Percentiles rank a stretch among this genome's conserved stretches.
Evolutionary conservation across 2,329 filamentous ascomycete genomes (phyloP).

Genomic region (Xylaria multiplex): DNA sequence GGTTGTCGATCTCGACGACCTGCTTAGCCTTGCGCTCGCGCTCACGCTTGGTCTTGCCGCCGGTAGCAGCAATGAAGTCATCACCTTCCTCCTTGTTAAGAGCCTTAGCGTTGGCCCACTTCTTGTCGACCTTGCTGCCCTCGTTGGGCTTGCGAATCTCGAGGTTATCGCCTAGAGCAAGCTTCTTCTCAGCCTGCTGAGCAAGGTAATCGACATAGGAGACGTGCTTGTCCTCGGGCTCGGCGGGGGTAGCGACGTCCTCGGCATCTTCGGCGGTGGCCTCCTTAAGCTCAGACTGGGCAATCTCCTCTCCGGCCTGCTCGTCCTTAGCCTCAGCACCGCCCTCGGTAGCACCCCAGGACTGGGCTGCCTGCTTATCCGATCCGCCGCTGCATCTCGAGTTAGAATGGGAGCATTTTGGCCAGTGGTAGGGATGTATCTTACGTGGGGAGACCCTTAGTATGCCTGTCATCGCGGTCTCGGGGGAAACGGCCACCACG

Average conservation of each 20-base stretch:
- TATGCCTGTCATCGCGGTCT: constrained; percentile 67
- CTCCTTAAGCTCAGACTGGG: constrained; percentile 84
- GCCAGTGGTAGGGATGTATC: constrained; percentile 37
- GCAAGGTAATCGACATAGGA: constrained; percentile 90
- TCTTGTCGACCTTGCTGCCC: constrained; percentile 86
- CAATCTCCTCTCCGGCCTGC: constrained; percentile 89
- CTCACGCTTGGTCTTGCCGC: constrained; percentile 83
- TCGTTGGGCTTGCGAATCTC: constrained; percentile 92
- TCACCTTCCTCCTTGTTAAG: constrained; percentile 73
- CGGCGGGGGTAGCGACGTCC: constrained; percentile 58
- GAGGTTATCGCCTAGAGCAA: constrained; percentile 70
- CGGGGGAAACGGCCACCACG: constrained; percentile 64
- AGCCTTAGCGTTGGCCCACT: constrained; percentile 87
- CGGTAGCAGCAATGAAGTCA: constrained; percentile 78
- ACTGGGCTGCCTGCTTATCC: constrained; percentile 87
- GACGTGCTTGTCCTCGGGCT: constrained; percentile 87
- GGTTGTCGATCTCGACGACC: constrained; percentile 86
- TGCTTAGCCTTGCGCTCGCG: constrained; percentile 94
- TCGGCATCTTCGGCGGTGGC: constrained; percentile 60
- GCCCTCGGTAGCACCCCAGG: constrained; percentile 87
- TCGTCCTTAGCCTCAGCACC: constrained; percentile 89
- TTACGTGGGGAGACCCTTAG: constrained; percentile 60
- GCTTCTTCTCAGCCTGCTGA: constrained; percentile 77
- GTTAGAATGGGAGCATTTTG: constrained; percentile 14
- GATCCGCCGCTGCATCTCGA: constrained; percentile 66